Percentiles rank a stretch among this genome's conserved stretches.
phyloP scores from a whole-genome alignment of 805 yeast species.

The Torulaspora franciscae region DNA sequence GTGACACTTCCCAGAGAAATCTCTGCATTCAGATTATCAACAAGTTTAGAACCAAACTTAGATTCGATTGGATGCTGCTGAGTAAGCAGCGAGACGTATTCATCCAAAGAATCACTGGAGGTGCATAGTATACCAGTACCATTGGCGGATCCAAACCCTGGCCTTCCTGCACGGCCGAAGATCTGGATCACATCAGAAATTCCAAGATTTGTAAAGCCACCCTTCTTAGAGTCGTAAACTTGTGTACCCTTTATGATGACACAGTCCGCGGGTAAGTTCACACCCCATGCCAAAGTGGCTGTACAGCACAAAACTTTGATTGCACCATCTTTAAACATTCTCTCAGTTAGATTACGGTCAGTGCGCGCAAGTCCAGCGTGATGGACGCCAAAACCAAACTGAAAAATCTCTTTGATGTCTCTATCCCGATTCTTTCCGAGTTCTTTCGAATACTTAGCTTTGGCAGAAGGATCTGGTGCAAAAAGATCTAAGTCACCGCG shows the following conservation, averaged over 20 bases:
- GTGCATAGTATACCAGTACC: slow-evolving; percentile 94
- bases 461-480: slow-evolving; percentile 23
- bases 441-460: slow-evolving; percentile 52
- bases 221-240: slow-evolving; percentile 87
- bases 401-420: slow-evolving; percentile 76
- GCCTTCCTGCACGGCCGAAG: slow-evolving; percentile 99
- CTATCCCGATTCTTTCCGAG: slow-evolving; percentile 65
- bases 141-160: slow-evolving; percentile 77
- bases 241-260: slow-evolving; percentile 96
- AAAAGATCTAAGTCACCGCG: slow-evolving; percentile 50
- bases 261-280: slow-evolving; percentile 94
- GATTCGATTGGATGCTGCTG: slow-evolving; percentile 98
- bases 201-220: slow-evolving; percentile 91
- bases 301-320: slow-evolving; percentile 91
- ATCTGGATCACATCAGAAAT: slow-evolving; percentile 96
- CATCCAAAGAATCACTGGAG: slow-evolving; percentile 72
- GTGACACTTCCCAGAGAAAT: slow-evolving; percentile 94
- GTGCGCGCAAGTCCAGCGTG: slow-evolving; percentile 95
- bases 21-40: slow-evolving; percentile 94
- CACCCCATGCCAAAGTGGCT: slow-evolving; percentile 99
- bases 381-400: slow-evolving; percentile 83
- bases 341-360: slow-evolving; percentile 86
- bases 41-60: slow-evolving; percentile 64
- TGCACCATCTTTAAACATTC: slow-evolving; percentile 78
- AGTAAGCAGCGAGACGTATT: slow-evolving; percentile 79